phyloP scores from a whole-genome alignment of 805 yeast genomes.

The Tanozyma kutaoensis region DNA sequence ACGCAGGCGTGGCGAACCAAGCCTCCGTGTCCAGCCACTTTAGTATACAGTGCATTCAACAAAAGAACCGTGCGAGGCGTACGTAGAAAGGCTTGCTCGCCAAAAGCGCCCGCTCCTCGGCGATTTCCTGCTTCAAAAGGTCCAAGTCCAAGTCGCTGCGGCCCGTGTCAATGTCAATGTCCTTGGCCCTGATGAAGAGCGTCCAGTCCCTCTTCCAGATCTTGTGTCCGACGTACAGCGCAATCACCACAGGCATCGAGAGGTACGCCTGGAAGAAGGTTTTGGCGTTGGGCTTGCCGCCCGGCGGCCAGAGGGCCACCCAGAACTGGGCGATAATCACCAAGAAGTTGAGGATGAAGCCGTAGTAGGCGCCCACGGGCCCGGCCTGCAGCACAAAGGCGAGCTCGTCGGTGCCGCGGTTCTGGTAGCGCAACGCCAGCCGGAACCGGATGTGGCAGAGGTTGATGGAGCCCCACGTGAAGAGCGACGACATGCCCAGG shows the following conservation, averaged over 20 bases:
- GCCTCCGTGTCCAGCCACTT: too few relatives aligned
- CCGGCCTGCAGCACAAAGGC: background rate
- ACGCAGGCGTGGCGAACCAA: too few relatives aligned
- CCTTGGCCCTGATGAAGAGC: background rate
- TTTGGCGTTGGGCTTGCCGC: background rate
- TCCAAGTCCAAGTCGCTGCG: background rate
- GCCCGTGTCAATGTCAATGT: background rate
- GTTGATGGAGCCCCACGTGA: background rate
- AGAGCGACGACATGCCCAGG: background rate
- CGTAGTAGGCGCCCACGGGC: background rate
- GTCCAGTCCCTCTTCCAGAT: background rate
- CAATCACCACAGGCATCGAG: background rate
- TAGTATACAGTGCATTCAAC: too few relatives aligned
- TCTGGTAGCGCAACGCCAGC: slow-evolving; percentile 1
- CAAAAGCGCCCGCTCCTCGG: background rate
- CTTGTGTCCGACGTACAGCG: background rate
- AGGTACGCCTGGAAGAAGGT: background rate
- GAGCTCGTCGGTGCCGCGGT: background rate
- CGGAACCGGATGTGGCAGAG: background rate
- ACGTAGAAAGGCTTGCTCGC: background rate
- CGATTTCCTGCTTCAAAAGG: background rate
- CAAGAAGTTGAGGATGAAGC: background rate
- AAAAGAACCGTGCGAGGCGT: too few relatives aligned
- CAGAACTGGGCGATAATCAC: background rate
- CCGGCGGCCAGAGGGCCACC: background rate